Evolutionary conservation across 2,329 filamentous ascomycete genomes (phyloP), one percentile per base, ranked within the genome.

Genomic region (Myriosclerotinia curreyana): DNA sequence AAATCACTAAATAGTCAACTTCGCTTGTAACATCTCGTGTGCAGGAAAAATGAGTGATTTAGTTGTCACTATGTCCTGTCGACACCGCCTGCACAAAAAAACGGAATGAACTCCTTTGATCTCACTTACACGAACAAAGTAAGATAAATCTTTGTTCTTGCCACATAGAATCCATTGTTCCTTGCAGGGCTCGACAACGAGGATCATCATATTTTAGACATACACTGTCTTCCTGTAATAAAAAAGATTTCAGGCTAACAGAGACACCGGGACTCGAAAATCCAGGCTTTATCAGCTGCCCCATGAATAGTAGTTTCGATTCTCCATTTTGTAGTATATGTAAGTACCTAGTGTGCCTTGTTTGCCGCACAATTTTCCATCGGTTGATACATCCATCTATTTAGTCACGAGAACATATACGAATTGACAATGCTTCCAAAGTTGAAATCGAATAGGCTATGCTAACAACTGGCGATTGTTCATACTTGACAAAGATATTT

Each of bases 1-100:
- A 48, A 54, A 62, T 38, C 40, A 46, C 17, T 54, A 62, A 44
- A 44, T 56, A 48, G 40, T 46, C 60, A 62, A 49, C 31, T 28
- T 48, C 31, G 46, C 59, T 48, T 48, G 42, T 36, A 42, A 36
- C 22, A 48, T 8, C 17, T 53, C 54, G 36, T 12, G 36, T 28
- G 5, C 38, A 44, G 36, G 36, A 53, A 52, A 3, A 31, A 54
- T 46, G 38, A 62, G 25, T 25, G 40, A 44, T 20, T 34, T 34
- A 40, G 22, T 51, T 53, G 28, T 53, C 25, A 61, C n/a, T 15
- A 31, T 54, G 38, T 36, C 38, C 12, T 25, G 59, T n/a, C 20
- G 20, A 54, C 25, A 11, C 42, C 25, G 14, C 34, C 42, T 36
- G 12, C n/a, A 36, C 15, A n/a, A n/a, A n/a, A n/a, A n/a, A n/a